phyloP scores from a whole-genome alignment of 768 basidiomycete genomes.

The Mycena belliarum region DNA sequence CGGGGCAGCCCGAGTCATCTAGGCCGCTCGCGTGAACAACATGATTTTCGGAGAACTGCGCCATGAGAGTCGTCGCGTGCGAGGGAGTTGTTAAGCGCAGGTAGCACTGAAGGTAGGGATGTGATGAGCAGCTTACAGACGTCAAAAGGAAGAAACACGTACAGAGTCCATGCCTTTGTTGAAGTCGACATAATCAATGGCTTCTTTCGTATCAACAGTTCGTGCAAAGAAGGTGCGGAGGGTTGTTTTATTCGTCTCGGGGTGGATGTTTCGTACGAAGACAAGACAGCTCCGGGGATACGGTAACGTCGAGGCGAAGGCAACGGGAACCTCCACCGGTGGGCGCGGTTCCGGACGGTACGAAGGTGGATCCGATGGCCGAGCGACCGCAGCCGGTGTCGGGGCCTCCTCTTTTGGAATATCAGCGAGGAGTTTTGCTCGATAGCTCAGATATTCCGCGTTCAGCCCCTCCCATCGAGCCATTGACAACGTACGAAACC shows the following conservation, averaged over 20 bases:
- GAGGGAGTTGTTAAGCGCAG: constrained; percentile 61
- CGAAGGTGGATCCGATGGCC: not conserved
- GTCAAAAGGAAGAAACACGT: constrained; percentile 26
- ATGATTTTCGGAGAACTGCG: constrained; percentile 40
- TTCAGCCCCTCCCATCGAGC: constrained; percentile 63
- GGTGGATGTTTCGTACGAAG: constrained; percentile 69
- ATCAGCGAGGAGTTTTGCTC: constrained; percentile 48
- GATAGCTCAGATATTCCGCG: constrained; percentile 69
- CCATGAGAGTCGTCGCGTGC: constrained; percentile 46
- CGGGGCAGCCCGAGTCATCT: constrained; percentile 47
- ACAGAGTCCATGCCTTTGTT: constrained; percentile 77
- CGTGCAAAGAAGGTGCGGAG: constrained; percentile 58
- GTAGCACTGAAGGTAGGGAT: constrained; percentile 56
- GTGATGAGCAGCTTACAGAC: not conserved
- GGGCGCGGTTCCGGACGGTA: constrained; percentile 3
- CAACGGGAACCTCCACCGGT: not conserved
- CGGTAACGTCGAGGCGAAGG: constrained; percentile 23
- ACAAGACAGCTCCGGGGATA: constrained; percentile 71
- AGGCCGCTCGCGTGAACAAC: constrained; percentile 51
- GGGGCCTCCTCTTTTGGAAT: constrained; percentile 28
- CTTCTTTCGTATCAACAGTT: constrained; percentile 38
- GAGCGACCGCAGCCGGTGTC: not conserved
- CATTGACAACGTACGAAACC: constrained; percentile 60
- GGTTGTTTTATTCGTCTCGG: constrained; percentile 81
- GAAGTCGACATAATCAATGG: constrained; percentile 79